Base-by-base conservation (phyloP, 495 filamentous ascomycete genomes). In the Penicillium mononematosum region DNA sequence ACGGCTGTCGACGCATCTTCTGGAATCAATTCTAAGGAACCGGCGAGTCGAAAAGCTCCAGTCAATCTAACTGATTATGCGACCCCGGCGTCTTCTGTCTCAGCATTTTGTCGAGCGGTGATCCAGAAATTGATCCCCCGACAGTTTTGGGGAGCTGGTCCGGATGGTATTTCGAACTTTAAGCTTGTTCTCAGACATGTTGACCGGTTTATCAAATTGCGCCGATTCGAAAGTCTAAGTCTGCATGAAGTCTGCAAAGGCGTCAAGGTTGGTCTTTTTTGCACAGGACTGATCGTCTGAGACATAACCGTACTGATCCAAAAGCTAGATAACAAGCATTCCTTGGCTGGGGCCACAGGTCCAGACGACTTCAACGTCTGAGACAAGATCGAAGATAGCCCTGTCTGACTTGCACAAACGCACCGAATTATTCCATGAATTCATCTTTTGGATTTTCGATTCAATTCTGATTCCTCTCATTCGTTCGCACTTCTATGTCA, bases 371-470 rank as follows among this genome's bases (percentile, higher is more conserved):
- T 32, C 53, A 12, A 24, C 45, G 44, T 42, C 38, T 38, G 48
- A 51, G 17, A 46, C 39, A 31, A 59, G 61, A 5, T 31, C 36
- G n/a, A 92, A 88, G 42, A 78, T 88, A 31, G 85, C 89, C 19
- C 68, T 78, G 42, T 84, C 89, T 1, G 94, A 98, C 60, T 69
- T 82, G 29, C 70, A 77, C 22, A 97, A 97, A 73, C 86, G 94
- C 8, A 78, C 68, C 17, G 88, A 96, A 66, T 76, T 98, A 5
- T 81, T 96, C 31, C 71, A 84, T 46, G 94, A 98, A 64, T 85
- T 97, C 53, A 59, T 97, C 0, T 98, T 96, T 72, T 98, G 92
- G 70, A 58, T 96, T 2, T 92, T 98, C 60, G 93, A 98, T 62
- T 96, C 91, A 0, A 76, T 98, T 27, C 63, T 98, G 17, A 90